Percentiles rank a stretch among this genome's conserved stretches.
Conservation (phyloP, 2,329 filamentous ascomycete species). For the Hypoxylon sp. region DNA sequence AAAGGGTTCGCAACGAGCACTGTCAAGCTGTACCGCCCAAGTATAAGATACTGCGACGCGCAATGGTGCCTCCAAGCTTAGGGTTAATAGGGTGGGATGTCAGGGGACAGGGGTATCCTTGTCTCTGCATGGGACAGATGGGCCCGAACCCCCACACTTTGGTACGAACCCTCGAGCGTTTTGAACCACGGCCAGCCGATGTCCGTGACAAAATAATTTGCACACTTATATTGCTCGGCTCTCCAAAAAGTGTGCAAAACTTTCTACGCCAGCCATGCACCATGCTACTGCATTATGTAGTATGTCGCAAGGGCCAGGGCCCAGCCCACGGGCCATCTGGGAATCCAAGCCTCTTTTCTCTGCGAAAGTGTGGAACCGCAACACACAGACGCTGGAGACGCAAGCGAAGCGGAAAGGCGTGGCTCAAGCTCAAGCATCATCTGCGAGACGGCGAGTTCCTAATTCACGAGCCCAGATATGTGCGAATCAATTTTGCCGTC, state of each 20-base stretch:
- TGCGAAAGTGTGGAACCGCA: slow-evolving; percentile 13
- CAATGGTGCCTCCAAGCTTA: slow-evolving; percentile 34
- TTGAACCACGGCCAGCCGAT: slow-evolving; percentile 1
- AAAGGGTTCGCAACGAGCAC: slow-evolving; percentile 38
- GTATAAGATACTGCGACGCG: slow-evolving; percentile 38
- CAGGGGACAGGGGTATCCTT: slow-evolving; percentile 18
- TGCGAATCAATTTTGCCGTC: slow-evolving; percentile 23
- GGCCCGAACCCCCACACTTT: slow-evolving; percentile 41
- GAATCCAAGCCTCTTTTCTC: slow-evolving; percentile 34
- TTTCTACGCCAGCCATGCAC: no score
- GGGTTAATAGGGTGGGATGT: slow-evolving; percentile 8
- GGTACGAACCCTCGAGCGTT: slow-evolving; percentile 35
- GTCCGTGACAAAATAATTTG: no score
- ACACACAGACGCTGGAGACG: not conserved
- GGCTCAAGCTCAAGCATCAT: slow-evolving; percentile 33
- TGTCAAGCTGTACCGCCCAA: slow-evolving; percentile 32
- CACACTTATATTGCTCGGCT: no score
- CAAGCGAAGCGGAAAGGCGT: slow-evolving; percentile 16
- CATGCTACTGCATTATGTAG: no score
- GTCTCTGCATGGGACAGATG: slow-evolving; percentile 36
- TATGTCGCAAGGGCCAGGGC: slow-evolving; percentile 31
- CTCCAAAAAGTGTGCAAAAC: no score
- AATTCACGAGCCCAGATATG: slow-evolving; percentile 10
- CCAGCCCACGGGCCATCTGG: slow-evolving; percentile 35
- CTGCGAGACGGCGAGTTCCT: slow-evolving; percentile 31